Evolutionary conservation across 1,284 basidiomycete genomes (phyloP).

Genomic region (Cryptococcus neoformans): DNA sequence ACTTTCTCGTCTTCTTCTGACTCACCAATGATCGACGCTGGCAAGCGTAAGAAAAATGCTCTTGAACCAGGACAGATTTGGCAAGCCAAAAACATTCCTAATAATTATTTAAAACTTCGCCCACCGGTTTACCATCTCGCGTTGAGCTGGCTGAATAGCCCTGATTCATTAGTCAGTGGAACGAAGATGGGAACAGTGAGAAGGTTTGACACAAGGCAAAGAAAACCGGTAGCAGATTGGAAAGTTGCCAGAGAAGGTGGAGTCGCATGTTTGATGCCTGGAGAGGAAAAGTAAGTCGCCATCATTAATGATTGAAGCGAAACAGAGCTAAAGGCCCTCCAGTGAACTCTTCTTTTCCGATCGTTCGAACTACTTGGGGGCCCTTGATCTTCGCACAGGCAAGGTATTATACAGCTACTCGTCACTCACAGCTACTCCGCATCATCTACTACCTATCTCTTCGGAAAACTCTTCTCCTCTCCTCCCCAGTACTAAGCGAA

Average conservation of each 20-base stretch:
- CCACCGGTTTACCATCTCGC: constrained; percentile 76
- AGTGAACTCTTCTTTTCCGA: constrained; percentile 78
- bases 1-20: constrained; percentile 54
- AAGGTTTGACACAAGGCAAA: constrained; percentile 74
- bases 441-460: constrained; percentile 35
- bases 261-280: constrained; percentile 61
- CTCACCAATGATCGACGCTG: constrained; percentile 4
- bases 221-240: constrained; percentile 56
- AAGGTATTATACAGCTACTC: constrained; percentile 65
- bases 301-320: background rate
- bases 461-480: background rate
- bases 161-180: constrained; percentile 61
- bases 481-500: background rate
- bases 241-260: constrained; percentile 57
- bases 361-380: constrained; percentile 63
- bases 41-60: constrained; percentile 66
- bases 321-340: background rate
- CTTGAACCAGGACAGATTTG: constrained; percentile 60
- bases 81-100: constrained; percentile 55
- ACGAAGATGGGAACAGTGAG: constrained; percentile 73
- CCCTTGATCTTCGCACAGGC: constrained; percentile 73
- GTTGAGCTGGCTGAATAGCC: constrained; percentile 53
- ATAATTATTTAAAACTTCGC: constrained; percentile 72
- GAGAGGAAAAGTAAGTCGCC: constrained; percentile 63
- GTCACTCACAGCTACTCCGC: constrained; percentile 34